Evolutionary conservation across 495 filamentous ascomycete species (phyloP), one percentile per base, ranked within the genome.

Genomic region (Pseudoneurospora amorphoporcata): DNA sequence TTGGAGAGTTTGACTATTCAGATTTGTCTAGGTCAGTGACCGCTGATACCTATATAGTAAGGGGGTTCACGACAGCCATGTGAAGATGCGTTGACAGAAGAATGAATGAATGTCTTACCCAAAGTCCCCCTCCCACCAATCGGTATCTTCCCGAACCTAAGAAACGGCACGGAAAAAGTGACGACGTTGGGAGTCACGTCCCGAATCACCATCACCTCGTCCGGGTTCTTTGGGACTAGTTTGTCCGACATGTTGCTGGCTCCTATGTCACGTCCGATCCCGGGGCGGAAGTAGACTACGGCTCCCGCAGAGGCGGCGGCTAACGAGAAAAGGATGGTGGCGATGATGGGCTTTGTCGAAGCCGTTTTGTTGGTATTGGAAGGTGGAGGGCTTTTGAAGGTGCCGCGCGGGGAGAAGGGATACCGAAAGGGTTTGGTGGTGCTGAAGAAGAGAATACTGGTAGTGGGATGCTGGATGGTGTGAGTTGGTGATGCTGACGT

Each of bases 81-180:
- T 23, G 23, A 23, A 23, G 23, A 23, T 23, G 23, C 23, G 23
- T 23, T 23, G 23, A 47, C 65, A 35, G 42, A 43, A 19, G 29
- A 32, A 68, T 40, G 68, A 43, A 43, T 17, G 29, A 32, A 68
- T 40, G 68, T 79, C 85, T 80, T 81, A 95, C 94, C 91, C 72
- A 97, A 84, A 14, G 95, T 98, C 72, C 91, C 94, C 75, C 95
- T 86, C 43, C 92, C 94, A 58, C 95, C 95, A 76, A 98, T 86
- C 70, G 92, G 94, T 71, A 97, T 78, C 61, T 80, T 83, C 53
- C 94, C 94, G 76, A 94, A 93, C 16, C 95, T 91, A 68, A 88
- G 79, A 81, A 99, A 99, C 19, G 95, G 95, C 2, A 92, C 84
- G 9, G 92, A 95, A 78, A 94, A 86, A 35, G 92, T 97, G 38